Evolutionary conservation across 31 red algal genomes (phyloP), one percentile per base, ranked within the genome.

Genomic region (Odonthalia washingtoniensis): DNA sequence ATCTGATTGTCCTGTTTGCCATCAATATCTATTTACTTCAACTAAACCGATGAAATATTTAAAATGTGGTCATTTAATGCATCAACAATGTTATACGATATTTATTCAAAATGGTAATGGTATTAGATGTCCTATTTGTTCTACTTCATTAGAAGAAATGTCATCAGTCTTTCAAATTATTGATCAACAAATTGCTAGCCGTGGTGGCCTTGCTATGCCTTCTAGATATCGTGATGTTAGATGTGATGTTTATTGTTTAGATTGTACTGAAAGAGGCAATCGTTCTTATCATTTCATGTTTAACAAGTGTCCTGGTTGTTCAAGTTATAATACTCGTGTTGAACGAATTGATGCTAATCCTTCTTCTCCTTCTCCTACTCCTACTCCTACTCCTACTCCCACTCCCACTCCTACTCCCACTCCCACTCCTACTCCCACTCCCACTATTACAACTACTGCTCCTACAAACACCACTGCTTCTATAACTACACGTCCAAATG

Each of bases 61-160:
- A 77, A 72, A 81, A 40, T 99, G 97, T 65, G 97, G 97, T 5
- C 97, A 99, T 78, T 57, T 99, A 35, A 99, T 99, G 97, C 97
- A 99, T 86, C 75, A 66, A 17, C 40, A 62, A 34, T 99, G 97
- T 74, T 96, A 91, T 46, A 63, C 75, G 31, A 43, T 69, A 21
- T 97, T 92, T 62, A 62, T 49, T 14, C 52, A 66, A 36, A 78
- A 78, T 30, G 70, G 61, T 63, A 12, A 27, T 28, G 66, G 28
- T 9, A 92, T 91, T 33, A 46, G 40, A 4, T 99, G 97, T 84
- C 97, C 97, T 0, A 46, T 96, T 35, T 99, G 97, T 72, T 66
- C 82, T 4, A 86, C 86, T 40, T 96, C 94, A 60, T 83, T 99
- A 6, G 95, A 91, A 27, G 94, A 95, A 78, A 93, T 96, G 88